Evolutionary conservation across 345 rosid genomes (phyloP).

Genomic region (Populus alba): DNA sequence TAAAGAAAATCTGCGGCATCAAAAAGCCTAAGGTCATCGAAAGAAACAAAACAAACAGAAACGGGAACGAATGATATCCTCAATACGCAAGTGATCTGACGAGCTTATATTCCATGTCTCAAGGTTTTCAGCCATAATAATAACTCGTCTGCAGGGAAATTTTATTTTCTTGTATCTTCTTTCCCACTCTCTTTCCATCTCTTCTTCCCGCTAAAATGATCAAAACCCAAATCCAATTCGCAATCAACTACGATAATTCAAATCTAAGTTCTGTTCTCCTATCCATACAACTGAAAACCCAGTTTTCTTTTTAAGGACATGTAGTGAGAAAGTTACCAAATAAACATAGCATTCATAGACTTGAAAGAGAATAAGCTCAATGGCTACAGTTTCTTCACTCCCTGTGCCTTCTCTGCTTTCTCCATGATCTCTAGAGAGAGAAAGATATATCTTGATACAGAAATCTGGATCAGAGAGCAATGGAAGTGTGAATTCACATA

Average conservation of each 20-base stretch:
- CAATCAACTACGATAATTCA: background rate
- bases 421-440: conserved; percentile 14
- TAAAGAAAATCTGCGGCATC: conserved; percentile 9
- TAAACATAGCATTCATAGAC: conserved; percentile 93
- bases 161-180: too few relatives aligned
- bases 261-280: background rate
- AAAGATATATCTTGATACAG: background rate
- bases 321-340: conserved; percentile 43
- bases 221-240: too few relatives aligned
- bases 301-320: too few relatives aligned
- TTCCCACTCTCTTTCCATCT: too few relatives aligned
- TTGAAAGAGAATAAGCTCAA: conserved; percentile 45
- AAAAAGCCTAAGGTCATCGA: too few relatives aligned
- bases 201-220: too few relatives aligned
- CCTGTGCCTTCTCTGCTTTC: conserved; percentile 27
- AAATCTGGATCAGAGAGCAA: background rate
- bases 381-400: conserved; percentile 52
- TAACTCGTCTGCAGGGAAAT: background rate
- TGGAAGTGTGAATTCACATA: background rate
- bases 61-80: background rate
- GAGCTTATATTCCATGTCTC: conserved; percentile 2
- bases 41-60: background rate
- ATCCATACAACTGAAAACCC: background rate
- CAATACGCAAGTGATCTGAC: background rate
- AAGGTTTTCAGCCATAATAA: background rate